Conservation (phyloP, 2,329 filamentous ascomycete species). For the Hypoxylon sp. region DNA sequence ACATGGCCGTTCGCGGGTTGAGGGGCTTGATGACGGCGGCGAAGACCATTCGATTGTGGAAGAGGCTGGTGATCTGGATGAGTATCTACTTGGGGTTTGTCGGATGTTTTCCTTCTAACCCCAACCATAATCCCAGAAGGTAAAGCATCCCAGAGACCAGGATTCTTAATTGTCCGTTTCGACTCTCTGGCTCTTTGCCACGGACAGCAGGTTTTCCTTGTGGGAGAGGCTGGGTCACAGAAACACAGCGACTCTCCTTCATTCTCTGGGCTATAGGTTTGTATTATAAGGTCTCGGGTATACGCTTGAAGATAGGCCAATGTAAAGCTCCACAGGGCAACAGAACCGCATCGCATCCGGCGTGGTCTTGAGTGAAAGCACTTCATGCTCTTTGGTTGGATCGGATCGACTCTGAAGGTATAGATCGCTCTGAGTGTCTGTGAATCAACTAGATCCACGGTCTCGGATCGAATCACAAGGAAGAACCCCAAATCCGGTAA, state of each 20-base stretch:
- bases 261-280: constrained; percentile 71
- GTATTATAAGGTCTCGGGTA: constrained; percentile 74
- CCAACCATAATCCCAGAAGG: constrained; percentile 74
- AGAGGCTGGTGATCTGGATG: constrained; percentile 40
- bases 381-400: constrained; percentile 72
- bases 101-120: constrained; percentile 64
- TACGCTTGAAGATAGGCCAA: constrained; percentile 74
- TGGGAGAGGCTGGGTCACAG: constrained; percentile 60
- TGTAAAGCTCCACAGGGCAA: constrained; percentile 73
- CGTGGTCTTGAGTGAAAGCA: constrained; percentile 70
- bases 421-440: constrained; percentile 70
- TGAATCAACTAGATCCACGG: constrained; percentile 74
- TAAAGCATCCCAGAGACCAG: constrained; percentile 76
- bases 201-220: constrained; percentile 62
- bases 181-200: constrained; percentile 68
- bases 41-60: constrained; percentile 48
- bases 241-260: constrained; percentile 72
- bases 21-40: constrained; percentile 51
- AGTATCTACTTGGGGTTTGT: constrained; percentile 45
- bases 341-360: constrained; percentile 67
- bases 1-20: constrained; percentile 41
- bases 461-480: constrained; percentile 70
- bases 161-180: constrained; percentile 70
- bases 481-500: constrained; percentile 72
- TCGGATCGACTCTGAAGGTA: constrained; percentile 71